These are phyloP conservation scores for Diphasiastrum complanatum DNA, from an alignment of 83 land plant species.

Conservation along the genomic window DNA sequence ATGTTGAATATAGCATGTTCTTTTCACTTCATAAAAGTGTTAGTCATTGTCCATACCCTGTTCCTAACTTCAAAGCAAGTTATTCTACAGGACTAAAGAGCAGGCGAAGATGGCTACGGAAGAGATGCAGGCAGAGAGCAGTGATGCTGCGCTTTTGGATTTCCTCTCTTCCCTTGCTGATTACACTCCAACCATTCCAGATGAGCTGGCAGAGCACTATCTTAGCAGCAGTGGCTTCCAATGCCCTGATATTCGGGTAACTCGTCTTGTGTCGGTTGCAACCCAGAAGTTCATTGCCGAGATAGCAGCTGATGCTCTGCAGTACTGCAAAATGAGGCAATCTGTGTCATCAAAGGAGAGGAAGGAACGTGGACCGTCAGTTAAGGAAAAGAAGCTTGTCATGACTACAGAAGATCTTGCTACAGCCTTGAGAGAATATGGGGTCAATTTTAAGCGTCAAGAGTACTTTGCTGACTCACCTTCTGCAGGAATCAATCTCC, in stretches of 20 bases:
- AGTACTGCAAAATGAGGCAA: conserved; percentile 74
- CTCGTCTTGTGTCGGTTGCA: conserved; percentile 60
- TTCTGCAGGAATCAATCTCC: conserved; percentile 48
- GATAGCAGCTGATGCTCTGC: conserved; percentile 66
- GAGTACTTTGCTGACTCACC: conserved; percentile 70
- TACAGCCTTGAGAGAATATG: conserved; percentile 66
- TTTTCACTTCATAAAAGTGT: too few relatives aligned
- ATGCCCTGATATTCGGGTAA: conserved; percentile 75
- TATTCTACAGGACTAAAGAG: too few relatives aligned
- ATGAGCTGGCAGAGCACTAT: conserved; percentile 85
- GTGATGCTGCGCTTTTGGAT: conserved; percentile 73
- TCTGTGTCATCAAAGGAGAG: conserved; percentile 52
- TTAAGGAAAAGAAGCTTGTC: conserved; percentile 56
- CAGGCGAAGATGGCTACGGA: conserved; percentile 20
- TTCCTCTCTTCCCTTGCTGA: conserved; percentile 76
- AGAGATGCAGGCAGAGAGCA: conserved; percentile 51
- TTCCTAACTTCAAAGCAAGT: too few relatives aligned
- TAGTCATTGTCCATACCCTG: too few relatives aligned
- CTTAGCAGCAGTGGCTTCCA: conserved; percentile 79
- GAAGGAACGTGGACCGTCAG: conserved; percentile 41
- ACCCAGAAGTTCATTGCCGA: conserved; percentile 70
- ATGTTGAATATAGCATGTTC: too few relatives aligned
- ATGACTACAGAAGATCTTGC: conserved; percentile 73
- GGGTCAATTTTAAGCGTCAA: conserved; percentile 60
- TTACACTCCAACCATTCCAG: conserved; percentile 87